These are phyloP conservation scores for Gautieria morchelliformis DNA, from an alignment of 768 basidiomycete species.

Conservation along the genomic window DNA sequence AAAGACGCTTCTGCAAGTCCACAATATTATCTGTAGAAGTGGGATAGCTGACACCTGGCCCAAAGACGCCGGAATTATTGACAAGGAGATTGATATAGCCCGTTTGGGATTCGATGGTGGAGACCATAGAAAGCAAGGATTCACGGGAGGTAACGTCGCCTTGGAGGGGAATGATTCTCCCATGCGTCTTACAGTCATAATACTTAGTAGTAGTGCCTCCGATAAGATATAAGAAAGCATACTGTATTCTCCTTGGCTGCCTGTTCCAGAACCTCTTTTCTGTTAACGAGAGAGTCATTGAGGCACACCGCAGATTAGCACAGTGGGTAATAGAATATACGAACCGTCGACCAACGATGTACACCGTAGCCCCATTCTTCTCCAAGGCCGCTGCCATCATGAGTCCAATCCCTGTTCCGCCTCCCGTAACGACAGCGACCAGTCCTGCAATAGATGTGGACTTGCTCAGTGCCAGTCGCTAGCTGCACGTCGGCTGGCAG, in stretches of 20 bases:
- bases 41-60: not conserved
- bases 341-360: constrained; percentile 18
- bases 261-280: constrained; percentile 9
- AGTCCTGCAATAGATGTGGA: not conserved
- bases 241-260: constrained; percentile 8
- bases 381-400: constrained; percentile 21
- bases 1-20: constrained; percentile 53
- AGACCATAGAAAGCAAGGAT: not conserved
- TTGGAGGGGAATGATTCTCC: constrained; percentile 9
- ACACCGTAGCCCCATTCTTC: constrained; percentile 22
- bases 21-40: constrained; percentile 36
- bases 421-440: constrained; percentile 16
- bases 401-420: constrained; percentile 18
- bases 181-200: not conserved
- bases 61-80: constrained; percentile 8
- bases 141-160: constrained; percentile 6
- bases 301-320: not conserved
- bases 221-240: not conserved
- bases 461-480: too few species aligned
- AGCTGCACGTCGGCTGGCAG: too few species aligned
- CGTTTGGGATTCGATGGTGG: not conserved
- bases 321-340: not conserved
- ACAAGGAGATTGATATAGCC: constrained; percentile 10
- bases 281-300: not conserved
- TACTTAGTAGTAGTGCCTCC: not conserved